Percentiles rank a stretch among this genome's conserved stretches.
phyloP scores from a whole-genome alignment of 1,139 yeast species.

The Protomyces gravidus region DNA sequence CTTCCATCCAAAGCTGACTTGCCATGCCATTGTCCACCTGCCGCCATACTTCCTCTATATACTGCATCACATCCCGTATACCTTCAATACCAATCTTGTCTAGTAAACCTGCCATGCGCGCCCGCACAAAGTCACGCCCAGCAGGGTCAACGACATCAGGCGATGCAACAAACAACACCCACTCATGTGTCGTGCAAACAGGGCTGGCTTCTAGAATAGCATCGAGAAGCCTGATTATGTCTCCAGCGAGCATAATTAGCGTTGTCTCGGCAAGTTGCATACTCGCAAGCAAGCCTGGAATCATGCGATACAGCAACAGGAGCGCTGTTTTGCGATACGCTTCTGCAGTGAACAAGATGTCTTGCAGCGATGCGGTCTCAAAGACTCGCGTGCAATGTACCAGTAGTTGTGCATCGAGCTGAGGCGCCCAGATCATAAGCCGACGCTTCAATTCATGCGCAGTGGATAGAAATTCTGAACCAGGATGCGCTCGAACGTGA shows the following conservation, averaged over 20 bases:
- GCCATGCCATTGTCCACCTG: not conserved
- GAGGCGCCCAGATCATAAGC: slow-evolving; percentile 15
- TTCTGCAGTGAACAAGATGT: slow-evolving; percentile 20
- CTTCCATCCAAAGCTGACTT: slow-evolving; percentile 23
- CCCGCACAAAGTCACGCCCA: slow-evolving; percentile 19
- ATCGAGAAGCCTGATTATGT: slow-evolving; percentile 1
- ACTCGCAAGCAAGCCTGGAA: slow-evolving; percentile 2
- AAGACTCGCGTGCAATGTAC: slow-evolving; percentile 16
- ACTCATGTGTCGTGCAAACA: slow-evolving; percentile 28
- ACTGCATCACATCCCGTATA: slow-evolving; percentile 25
- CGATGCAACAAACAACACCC: slow-evolving; percentile 19
- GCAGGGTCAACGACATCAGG: slow-evolving; percentile 10
- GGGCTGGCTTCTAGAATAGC: slow-evolving; percentile 16
- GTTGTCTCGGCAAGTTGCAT: not conserved
- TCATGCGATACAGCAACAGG: slow-evolving; percentile 10
- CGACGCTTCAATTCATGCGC: slow-evolving; percentile 10
- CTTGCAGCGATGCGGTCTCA: slow-evolving; percentile 15
- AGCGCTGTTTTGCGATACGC: slow-evolving; percentile 24
- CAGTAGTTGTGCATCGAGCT: slow-evolving; percentile 4
- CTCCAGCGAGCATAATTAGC: slow-evolving; percentile 1
- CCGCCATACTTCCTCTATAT: slow-evolving; percentile 17
- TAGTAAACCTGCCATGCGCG: slow-evolving; percentile 15
- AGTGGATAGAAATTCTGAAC: not conserved
- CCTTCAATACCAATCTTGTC: slow-evolving; percentile 27
- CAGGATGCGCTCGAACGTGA: not conserved